Evolutionary conservation across 805 yeast species (phyloP).

Genomic region (Ogataea salicorniae): DNA sequence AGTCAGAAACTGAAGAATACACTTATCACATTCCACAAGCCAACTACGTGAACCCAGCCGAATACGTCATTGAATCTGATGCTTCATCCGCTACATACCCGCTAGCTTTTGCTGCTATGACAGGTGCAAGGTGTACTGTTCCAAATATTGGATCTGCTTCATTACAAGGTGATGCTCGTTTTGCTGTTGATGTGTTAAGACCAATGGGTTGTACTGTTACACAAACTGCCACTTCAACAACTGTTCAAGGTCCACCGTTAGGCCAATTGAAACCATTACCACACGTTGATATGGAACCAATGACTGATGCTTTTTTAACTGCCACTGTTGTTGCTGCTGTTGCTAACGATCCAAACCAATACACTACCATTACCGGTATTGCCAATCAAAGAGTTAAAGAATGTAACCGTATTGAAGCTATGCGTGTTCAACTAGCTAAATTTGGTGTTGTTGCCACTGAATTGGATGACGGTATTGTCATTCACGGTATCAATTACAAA

Average conservation of each 20-base stretch:
- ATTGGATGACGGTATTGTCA: slow-evolving; percentile 86
- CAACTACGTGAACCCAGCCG: slow-evolving; percentile 70
- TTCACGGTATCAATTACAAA: slow-evolving; percentile 58
- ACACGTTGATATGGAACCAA: slow-evolving; percentile 95
- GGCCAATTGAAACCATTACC: slow-evolving; percentile 67
- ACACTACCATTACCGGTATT: slow-evolving; percentile 86
- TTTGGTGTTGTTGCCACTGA: slow-evolving; percentile 86
- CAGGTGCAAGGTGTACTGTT: slow-evolving; percentile 86
- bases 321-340: slow-evolving; percentile 95
- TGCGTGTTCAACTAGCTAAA: slow-evolving; percentile 82
- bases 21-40: slow-evolving; percentile 91
- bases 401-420: slow-evolving; percentile 92
- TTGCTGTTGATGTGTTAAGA: slow-evolving; percentile 84
- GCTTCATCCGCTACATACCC: slow-evolving; percentile 99
- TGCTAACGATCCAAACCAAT: slow-evolving; percentile 50
- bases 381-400: slow-evolving; percentile 98
- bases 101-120: slow-evolving; percentile 92
- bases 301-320: slow-evolving; percentile 98
- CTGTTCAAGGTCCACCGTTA: slow-evolving; percentile 81
- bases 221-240: slow-evolving; percentile 82
- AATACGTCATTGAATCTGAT: slow-evolving; percentile 90
- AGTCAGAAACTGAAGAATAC: slow-evolving; percentile 64
- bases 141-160: slow-evolving; percentile 93
- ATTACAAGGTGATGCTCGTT: slow-evolving; percentile 94
- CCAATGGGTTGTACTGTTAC: slow-evolving; percentile 94